Base-by-base conservation (phyloP, 1,284 basidiomycete genomes). In the Cryptococcus amylolentus region DNA sequence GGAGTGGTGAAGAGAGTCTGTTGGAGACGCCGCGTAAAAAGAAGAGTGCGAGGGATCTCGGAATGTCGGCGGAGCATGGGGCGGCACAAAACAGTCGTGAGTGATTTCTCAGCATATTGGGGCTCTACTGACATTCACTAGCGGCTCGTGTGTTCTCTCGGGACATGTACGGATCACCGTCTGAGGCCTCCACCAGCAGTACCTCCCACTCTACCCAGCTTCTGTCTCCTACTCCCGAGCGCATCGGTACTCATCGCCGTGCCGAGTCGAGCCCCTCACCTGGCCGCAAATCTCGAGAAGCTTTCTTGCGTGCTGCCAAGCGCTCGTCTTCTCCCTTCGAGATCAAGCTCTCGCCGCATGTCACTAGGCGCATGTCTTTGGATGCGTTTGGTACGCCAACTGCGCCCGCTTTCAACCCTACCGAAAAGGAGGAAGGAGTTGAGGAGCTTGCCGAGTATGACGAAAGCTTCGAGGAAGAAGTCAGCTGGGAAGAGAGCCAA, bases 281-380 rank as follows among this genome's bases (percentile, higher is more conserved):
- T 8, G 46, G 60, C 20, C 49, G 51, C 13, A 42, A 48, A n/a
- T 31, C 45, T 39, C 42, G 53, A 23, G 38, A 49, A 6, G 50
- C 48, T 14, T 55, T 57, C 35, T 16, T 37, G 31, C 60, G 41
- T 47, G 50, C 51, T n/a, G 64, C 56, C n/a, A 56, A 62, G 14
- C 54, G 70, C 23, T 66, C 67, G 2, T 58, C 64, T 9, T 71
- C 70, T 20, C 70, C 70, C 2, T 71, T 66, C 54, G 70, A 71
- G 54, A 59, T 71, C 56, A 70, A 66, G 50, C 60, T 71, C 16
- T 61, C 65, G 4, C 63, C 70, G 1, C 55, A 54, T 46, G 68
- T 70, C 10, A 61, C 68, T n/a, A 70, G 67, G 47, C 64, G 70
- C 16, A 69, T 71, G 58, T 67, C 64, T 5, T 58, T 71, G 2